Evolutionary conservation across 192 early-diverging fungal genomes (phyloP).

Genomic region (Mortierella alpina): DNA sequence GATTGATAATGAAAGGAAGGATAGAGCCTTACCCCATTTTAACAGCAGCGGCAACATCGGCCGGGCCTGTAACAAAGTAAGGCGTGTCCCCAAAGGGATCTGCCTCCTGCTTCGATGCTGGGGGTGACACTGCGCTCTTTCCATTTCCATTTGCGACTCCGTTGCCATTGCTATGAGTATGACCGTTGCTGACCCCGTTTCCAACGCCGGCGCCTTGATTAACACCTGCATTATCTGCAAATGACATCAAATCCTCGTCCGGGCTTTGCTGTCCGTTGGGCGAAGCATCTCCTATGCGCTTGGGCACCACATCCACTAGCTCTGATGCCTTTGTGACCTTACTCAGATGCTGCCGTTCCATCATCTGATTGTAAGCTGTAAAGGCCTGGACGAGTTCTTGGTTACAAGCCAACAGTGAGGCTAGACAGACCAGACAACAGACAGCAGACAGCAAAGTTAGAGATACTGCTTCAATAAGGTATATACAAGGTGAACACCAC

Average conservation of each 20-base stretch:
- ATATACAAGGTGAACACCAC: no score
- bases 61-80: slow-evolving; percentile 22
- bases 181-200: slow-evolving; percentile 1
- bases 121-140: slow-evolving; percentile 8
- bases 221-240: background rate
- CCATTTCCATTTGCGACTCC: slow-evolving; percentile 13
- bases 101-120: background rate
- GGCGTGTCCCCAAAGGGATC: slow-evolving; percentile 43
- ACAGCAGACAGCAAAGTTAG: no score
- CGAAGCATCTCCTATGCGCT: background rate
- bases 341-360: slow-evolving; percentile 59
- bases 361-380: slow-evolving; percentile 67
- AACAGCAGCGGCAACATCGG: slow-evolving; percentile 36
- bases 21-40: slow-evolving; percentile 38
- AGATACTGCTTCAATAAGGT: no score
- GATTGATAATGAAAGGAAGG: background rate
- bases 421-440: slow-evolving; percentile 26
- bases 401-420: slow-evolving; percentile 61
- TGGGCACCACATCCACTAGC: slow-evolving; percentile 15
- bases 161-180: slow-evolving; percentile 15
- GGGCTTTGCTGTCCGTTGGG: slow-evolving; percentile 3
- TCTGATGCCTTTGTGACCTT: slow-evolving; percentile 56
- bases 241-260: slow-evolving; percentile 30
- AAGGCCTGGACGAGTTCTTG: slow-evolving; percentile 62
- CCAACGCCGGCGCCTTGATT: slow-evolving; percentile 11